Conservation (phyloP, 2,329 filamentous ascomycete genomes). For the Fusarium sp. region DNA sequence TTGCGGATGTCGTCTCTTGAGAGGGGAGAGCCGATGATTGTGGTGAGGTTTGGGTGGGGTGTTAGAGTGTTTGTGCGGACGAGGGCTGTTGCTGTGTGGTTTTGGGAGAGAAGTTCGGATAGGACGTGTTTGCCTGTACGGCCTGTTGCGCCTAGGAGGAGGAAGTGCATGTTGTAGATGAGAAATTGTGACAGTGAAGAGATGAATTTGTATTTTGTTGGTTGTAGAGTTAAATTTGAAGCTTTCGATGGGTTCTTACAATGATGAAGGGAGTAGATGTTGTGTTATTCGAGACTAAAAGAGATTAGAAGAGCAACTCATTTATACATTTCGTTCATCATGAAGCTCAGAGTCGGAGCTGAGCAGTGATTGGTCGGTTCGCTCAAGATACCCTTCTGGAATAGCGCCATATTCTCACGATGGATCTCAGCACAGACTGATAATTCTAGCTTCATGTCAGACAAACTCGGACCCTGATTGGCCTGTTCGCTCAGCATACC, state of each 20-base stretch:
- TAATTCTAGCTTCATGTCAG: not conserved
- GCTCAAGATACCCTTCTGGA: conserved; percentile 17
- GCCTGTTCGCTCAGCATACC: not conserved
- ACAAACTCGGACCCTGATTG: not conserved
- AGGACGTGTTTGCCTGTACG: conserved; percentile 57
- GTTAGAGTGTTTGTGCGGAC: conserved; percentile 47
- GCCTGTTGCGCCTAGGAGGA: conserved; percentile 57
- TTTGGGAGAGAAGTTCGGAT: conserved; percentile 51
- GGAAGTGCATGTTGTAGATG: conserved; percentile 53
- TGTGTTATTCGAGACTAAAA: not conserved
- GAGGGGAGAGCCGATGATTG: conserved; percentile 51
- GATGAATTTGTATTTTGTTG: too few species aligned
- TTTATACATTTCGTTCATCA: conserved; percentile 17
- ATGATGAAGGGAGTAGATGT: not conserved
- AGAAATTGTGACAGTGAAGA: too few species aligned
- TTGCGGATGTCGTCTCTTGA: conserved; percentile 49
- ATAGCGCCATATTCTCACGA: not conserved
- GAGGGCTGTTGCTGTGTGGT: conserved; percentile 54
- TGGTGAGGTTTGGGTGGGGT: conserved; percentile 45
- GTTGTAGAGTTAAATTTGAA: too few species aligned
- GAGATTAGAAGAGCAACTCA: not conserved
- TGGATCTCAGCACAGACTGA: not conserved
- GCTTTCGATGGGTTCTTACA: accelerated
- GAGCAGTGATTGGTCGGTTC: conserved; percentile 31
- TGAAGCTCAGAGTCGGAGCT: not conserved